Percentiles rank a stretch among this genome's conserved stretches.
Conservation (phyloP, 257 asterid species). For the Solanum appendiculatum region DNA sequence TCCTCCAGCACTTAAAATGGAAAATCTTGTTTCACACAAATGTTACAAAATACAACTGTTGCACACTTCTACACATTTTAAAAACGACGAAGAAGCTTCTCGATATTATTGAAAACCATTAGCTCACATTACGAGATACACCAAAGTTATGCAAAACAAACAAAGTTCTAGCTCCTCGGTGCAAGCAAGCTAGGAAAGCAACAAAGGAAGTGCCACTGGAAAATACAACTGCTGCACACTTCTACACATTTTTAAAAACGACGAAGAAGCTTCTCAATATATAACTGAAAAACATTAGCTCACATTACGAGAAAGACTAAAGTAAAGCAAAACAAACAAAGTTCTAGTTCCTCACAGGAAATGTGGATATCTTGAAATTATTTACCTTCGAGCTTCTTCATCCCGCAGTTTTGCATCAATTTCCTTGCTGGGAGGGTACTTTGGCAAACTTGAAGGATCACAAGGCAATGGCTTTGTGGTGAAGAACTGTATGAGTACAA, state of each 20-base stretch:
- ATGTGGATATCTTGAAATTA: background rate
- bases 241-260: background rate
- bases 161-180: background rate
- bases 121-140: background rate
- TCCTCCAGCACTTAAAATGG: background rate
- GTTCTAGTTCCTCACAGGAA: background rate
- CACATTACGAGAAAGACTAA: background rate
- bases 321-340: background rate
- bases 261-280: background rate
- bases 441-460: conserved; percentile 76
- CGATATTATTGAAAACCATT: background rate
- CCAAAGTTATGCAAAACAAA: background rate
- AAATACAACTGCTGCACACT: background rate
- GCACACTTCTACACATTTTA: background rate
- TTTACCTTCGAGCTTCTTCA: conserved; percentile 73
- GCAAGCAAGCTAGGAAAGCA: background rate
- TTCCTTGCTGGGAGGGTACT: conserved; percentile 96
- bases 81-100: background rate
- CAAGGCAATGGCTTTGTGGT: conserved; percentile 61
- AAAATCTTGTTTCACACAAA: background rate
- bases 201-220: background rate
- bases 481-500: conserved; percentile 47
- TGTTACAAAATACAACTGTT: background rate
- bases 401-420: conserved; percentile 91
- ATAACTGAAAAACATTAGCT: background rate